Conservation (phyloP, 2,329 filamentous ascomycete species). For the Aspergillus flavus region DNA sequence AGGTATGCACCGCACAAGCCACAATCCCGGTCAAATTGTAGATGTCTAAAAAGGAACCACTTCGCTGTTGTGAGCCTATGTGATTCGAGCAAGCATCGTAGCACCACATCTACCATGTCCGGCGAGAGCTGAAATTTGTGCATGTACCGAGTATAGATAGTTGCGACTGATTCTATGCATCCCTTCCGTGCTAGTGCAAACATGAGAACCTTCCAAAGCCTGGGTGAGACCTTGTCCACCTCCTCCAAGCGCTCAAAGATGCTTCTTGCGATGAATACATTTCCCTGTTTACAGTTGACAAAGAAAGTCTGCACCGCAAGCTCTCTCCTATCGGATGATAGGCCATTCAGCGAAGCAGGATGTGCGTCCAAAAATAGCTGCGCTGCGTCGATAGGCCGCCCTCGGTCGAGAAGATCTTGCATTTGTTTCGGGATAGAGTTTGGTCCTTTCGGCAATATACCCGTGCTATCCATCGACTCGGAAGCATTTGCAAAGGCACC, state of each 20-base stretch:
- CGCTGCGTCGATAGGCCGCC: constrained; percentile 38
- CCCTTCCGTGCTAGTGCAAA: constrained; percentile 38
- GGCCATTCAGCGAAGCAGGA: constrained; percentile 21
- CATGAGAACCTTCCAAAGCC: constrained; percentile 43
- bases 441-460: neutral
- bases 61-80: constrained; percentile 41
- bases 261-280: constrained; percentile 41
- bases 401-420: constrained; percentile 28
- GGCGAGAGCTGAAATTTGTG: constrained; percentile 32
- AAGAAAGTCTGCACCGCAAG: constrained; percentile 37
- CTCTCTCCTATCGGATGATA: constrained; percentile 31
- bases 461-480: neutral
- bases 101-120: constrained; percentile 37
- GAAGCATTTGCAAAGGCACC: neutral
- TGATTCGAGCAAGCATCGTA: constrained; percentile 42
- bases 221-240: constrained; percentile 32
- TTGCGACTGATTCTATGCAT: constrained; percentile 39
- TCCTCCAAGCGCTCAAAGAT: constrained; percentile 39
- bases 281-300: constrained; percentile 39
- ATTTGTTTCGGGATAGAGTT: constrained; percentile 25
- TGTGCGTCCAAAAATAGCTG: constrained; percentile 38
- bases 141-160: constrained; percentile 34
- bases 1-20: constrained; percentile 42
- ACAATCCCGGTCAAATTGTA: constrained; percentile 37
- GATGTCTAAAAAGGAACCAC: constrained; percentile 35